These are phyloP conservation scores for Silene conica DNA, from an alignment of 148 eudicot genomes.

Conservation along the genomic window DNA sequence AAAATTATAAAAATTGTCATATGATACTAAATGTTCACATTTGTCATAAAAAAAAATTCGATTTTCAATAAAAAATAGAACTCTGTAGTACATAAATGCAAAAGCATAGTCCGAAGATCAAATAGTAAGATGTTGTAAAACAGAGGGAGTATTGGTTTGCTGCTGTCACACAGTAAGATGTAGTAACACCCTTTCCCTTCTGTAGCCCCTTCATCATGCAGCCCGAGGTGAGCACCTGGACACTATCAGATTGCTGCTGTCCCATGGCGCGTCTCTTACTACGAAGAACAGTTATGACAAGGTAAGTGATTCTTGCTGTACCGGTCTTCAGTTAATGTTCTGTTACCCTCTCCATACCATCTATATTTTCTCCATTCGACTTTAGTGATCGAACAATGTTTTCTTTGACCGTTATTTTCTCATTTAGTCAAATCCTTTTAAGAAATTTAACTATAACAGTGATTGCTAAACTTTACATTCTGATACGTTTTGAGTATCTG, in stretches of 20 bases:
- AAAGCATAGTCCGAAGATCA: too few species aligned
- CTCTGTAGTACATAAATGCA: too few species aligned
- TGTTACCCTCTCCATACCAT: neutral
- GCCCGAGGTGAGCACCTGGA: conserved; percentile 81
- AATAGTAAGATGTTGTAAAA: too few species aligned
- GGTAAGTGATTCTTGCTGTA: conserved; percentile 30
- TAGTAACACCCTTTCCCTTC: neutral
- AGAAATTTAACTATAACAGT: too few species aligned
- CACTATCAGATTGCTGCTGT: conserved; percentile 56
- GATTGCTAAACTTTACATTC: too few species aligned
- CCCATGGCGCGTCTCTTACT: conserved; percentile 63
- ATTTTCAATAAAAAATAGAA: too few species aligned
- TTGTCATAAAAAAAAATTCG: too few species aligned
- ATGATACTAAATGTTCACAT: too few species aligned
- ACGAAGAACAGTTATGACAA: conserved; percentile 60
- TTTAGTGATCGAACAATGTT: neutral
- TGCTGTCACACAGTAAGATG: neutral
- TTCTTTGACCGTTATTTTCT: too few species aligned
- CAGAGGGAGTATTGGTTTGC: neutral
- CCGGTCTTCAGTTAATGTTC: neutral
- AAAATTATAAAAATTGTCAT: too few species aligned
- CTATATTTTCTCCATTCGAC: neutral
- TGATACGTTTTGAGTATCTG: neutral
- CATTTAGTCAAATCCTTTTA: too few species aligned
- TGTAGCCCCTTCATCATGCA: conserved; percentile 97